Percentiles rank a stretch among this genome's conserved stretches.
Conservation (phyloP, 768 basidiomycete species). For the Mycena alexandri region DNA sequence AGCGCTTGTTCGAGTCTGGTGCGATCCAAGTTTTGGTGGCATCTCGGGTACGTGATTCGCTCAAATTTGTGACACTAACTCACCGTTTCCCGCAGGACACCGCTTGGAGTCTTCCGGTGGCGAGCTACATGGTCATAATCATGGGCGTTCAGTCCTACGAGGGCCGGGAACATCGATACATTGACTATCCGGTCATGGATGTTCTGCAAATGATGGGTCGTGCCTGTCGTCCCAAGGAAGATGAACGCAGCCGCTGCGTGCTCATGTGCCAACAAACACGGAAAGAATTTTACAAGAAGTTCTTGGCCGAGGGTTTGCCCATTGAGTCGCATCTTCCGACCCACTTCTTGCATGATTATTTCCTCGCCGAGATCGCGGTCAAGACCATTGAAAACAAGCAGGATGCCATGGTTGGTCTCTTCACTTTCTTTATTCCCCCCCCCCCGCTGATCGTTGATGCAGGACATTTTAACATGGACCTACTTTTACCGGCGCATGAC, state of each 20-base stretch:
- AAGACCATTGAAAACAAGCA: conserved; percentile 99
- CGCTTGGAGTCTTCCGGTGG: conserved; percentile 94
- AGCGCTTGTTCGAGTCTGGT: conserved; percentile 91
- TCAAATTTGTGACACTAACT: conserved; percentile 1
- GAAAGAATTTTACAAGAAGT: conserved; percentile 99
- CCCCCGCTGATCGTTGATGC: conserved; percentile 13
- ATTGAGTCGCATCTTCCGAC: conserved; percentile 96
- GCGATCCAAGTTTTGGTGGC: conserved; percentile 96
- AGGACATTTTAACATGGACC: conserved; percentile 99
- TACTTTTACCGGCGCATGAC: conserved; percentile 98
- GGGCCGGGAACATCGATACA: conserved; percentile 97
- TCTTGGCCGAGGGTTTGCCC: conserved; percentile 95
- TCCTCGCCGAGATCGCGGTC: conserved; percentile 97
- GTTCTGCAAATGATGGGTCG: conserved; percentile 99
- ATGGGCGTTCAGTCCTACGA: conserved; percentile 99
- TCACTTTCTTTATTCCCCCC: not conserved
- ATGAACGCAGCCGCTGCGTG: conserved; percentile 92
- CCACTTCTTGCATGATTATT: conserved; percentile 94
- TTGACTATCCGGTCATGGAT: conserved; percentile 98
- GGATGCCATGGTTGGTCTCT: conserved; percentile 83
- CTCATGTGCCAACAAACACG: conserved; percentile 98
- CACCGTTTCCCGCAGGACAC: conserved; percentile 73
- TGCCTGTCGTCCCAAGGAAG: conserved; percentile 92
- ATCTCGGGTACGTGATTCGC: conserved; percentile 74
- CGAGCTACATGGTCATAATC: conserved; percentile 97